These are phyloP conservation scores for Fusarium equiseti DNA, from an alignment of 2,329 filamentous ascomycete species.

Conservation along the genomic window DNA sequence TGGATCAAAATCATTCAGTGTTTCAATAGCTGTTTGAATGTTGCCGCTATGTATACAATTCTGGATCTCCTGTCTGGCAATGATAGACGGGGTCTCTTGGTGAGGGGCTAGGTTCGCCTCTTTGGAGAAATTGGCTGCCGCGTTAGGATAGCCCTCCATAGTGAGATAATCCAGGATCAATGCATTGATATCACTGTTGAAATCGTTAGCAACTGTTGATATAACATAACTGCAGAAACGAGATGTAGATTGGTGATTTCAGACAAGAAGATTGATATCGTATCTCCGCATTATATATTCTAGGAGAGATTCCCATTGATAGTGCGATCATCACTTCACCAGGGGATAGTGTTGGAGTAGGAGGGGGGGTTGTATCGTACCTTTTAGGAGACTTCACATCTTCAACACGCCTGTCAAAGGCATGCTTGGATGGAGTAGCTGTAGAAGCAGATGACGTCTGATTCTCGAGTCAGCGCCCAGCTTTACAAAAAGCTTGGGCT, in stretches of 20 bases:
- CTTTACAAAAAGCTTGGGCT: constrained; percentile 22
- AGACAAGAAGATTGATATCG: constrained; percentile 75
- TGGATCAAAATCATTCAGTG: constrained; percentile 89
- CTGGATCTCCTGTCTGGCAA: constrained; percentile 83
- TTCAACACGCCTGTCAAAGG: constrained; percentile 85
- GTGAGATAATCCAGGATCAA: constrained; percentile 97
- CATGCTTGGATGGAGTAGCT: constrained; percentile 75
- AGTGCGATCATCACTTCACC: constrained; percentile 79
- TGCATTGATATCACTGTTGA: constrained; percentile 87
- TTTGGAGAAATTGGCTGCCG: constrained; percentile 91
- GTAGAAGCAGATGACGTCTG: constrained; percentile 80
- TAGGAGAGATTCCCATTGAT: constrained; percentile 99
- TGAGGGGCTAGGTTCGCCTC: constrained; percentile 89
- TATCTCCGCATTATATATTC: constrained; percentile 87
- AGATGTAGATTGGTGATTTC: constrained; percentile 47
- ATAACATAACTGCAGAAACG: constrained; percentile 11
- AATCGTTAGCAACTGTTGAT: constrained; percentile 45
- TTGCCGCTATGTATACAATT: constrained; percentile 87
- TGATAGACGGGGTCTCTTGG: constrained; percentile 78
- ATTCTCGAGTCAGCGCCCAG: constrained; percentile 32
- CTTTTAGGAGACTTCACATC: constrained; percentile 89
- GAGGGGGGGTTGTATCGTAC: constrained; percentile 66
- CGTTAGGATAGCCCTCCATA: constrained; percentile 92
- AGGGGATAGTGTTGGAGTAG: not conserved
- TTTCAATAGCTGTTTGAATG: constrained; percentile 86